phyloP scores from a whole-genome alignment of 1,284 basidiomycete species.

The Chalciporus piperatoides region DNA sequence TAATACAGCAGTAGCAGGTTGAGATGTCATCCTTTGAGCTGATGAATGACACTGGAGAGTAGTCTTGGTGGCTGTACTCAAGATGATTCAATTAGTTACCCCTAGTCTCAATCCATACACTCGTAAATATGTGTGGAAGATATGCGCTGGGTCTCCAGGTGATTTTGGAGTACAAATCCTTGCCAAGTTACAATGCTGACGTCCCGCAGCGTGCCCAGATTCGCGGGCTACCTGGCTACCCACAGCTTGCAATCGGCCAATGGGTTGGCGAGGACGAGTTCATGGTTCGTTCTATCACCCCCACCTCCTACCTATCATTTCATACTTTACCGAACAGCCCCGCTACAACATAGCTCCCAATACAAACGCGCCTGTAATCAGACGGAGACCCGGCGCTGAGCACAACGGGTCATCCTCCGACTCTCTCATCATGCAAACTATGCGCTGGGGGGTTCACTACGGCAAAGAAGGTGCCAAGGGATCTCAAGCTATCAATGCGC shows the following conservation, averaged over 20 bases:
- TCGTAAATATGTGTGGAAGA: slow-evolving; percentile 55
- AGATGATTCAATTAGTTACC: not conserved
- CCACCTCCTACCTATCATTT: not conserved
- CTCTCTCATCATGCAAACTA: slow-evolving; percentile 55
- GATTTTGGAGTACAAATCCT: not conserved
- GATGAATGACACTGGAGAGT: no score
- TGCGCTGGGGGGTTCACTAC: slow-evolving; percentile 93
- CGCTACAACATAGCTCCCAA: slow-evolving; percentile 73
- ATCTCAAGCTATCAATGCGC: slow-evolving; percentile 86
- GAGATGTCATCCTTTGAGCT: slow-evolving; percentile 22
- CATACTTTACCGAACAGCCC: slow-evolving; percentile 26
- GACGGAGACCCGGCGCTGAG: slow-evolving; percentile 29
- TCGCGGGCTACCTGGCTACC: slow-evolving; percentile 40
- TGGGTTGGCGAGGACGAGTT: slow-evolving; percentile 65
- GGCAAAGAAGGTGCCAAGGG: slow-evolving; percentile 69
- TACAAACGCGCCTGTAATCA: slow-evolving; percentile 63
- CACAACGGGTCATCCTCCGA: slow-evolving; percentile 1
- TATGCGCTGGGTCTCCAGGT: slow-evolving; percentile 55
- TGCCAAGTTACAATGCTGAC: not conserved
- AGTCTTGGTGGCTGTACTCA: not conserved
- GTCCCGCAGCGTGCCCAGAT: slow-evolving; percentile 34
- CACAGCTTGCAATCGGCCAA: slow-evolving; percentile 45
- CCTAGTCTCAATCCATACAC: no score
- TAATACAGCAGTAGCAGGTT: slow-evolving; percentile 30
- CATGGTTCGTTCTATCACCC: slow-evolving; percentile 35